Evolutionary conservation across 768 basidiomycete genomes (phyloP), one percentile per base, ranked within the genome.

Genomic region (Mycena indigotica): DNA sequence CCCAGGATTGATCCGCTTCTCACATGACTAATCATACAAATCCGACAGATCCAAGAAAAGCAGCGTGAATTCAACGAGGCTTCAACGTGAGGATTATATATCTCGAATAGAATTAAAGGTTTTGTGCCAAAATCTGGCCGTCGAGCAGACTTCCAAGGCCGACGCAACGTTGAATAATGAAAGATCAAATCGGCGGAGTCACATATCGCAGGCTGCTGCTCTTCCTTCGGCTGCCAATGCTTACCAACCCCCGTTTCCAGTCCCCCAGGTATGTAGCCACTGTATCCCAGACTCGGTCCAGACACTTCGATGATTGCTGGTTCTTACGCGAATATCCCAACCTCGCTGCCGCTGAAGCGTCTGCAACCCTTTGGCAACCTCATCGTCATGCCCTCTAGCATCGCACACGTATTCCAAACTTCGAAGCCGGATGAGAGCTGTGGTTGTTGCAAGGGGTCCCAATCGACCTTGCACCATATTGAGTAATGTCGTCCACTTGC

Each of bases 91-190:
- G 96, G 80, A 95, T 67, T 17, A 21, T 28, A 28, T 16, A 26
- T 23, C 8, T 1, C 44, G 35, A 25, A 25, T 24, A 52, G 55
- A 13, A 30, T 51, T 6, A 63, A 89, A 93, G 96, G 95, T 2
- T 98, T 98, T 73, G 95, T 94, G 16, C 91, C 89, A 28, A 89
- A 84, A 74, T 97, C 94, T 30, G 96, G 93, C 61, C 85, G 92
- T 58, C 80, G 86, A 51, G 97, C 96, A 39, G 93, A 97, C 66
- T 79, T 85, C 28, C 91, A 95, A 70, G 95, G 91, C 6, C 82
- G 96, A 19, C 82, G 97, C 53, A 95, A 91, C 55, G 95, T 86
- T 26, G 97, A 99, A 69, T 84, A 87, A 53, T n/a, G n/a, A n/a
- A n/a, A n/a, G n/a, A n/a, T n/a, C n/a, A n/a, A n/a, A n/a, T n/a